Conservation (phyloP, 2,329 filamentous ascomycete genomes). For the Cordyceps fumosorosea region DNA sequence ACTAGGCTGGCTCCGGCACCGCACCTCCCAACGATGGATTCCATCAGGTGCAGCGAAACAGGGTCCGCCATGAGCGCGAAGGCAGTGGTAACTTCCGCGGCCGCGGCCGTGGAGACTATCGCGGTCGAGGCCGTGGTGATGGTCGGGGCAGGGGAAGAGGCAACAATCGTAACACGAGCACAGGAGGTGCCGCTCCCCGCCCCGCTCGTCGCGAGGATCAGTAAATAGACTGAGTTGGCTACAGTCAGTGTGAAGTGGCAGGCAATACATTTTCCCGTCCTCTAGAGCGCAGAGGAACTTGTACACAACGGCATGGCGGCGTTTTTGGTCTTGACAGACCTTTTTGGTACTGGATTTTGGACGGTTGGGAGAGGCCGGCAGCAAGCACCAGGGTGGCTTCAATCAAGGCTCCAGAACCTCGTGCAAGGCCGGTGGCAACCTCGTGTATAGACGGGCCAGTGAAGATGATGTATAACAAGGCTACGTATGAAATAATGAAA, state of each 20-base stretch:
- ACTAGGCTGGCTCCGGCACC: slow-evolving; percentile 27
- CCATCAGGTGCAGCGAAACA: slow-evolving; percentile 61
- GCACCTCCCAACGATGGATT: slow-evolving; percentile 56
- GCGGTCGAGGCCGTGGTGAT: slow-evolving; percentile 46
- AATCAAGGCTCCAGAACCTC: not conserved
- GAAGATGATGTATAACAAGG: not conserved
- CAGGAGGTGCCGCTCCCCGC: slow-evolving; percentile 25
- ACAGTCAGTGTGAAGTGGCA: slow-evolving; percentile 22
- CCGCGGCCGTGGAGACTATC: slow-evolving; percentile 41
- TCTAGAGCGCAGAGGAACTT: slow-evolving; percentile 26
- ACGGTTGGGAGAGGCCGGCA: not conserved
- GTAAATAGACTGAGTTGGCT: slow-evolving; percentile 22
- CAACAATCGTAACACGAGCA: slow-evolving; percentile 27
- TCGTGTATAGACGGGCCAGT: slow-evolving; percentile 1
- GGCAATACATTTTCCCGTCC: slow-evolving; percentile 24
- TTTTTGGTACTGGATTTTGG: slow-evolving; percentile 11
- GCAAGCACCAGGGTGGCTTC: not conserved
- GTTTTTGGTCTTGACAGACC: slow-evolving; percentile 21
- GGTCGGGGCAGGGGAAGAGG: slow-evolving; percentile 38
- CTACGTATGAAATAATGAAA: not conserved
- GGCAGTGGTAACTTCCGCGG: slow-evolving; percentile 34
- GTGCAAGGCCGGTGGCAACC: not conserved
- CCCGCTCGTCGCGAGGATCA: slow-evolving; percentile 34
- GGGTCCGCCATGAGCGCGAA: slow-evolving; percentile 48
- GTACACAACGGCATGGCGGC: slow-evolving; percentile 36